These are phyloP conservation scores for Candida insectalens DNA, from an alignment of 805 yeast genomes.

Conservation along the genomic window DNA sequence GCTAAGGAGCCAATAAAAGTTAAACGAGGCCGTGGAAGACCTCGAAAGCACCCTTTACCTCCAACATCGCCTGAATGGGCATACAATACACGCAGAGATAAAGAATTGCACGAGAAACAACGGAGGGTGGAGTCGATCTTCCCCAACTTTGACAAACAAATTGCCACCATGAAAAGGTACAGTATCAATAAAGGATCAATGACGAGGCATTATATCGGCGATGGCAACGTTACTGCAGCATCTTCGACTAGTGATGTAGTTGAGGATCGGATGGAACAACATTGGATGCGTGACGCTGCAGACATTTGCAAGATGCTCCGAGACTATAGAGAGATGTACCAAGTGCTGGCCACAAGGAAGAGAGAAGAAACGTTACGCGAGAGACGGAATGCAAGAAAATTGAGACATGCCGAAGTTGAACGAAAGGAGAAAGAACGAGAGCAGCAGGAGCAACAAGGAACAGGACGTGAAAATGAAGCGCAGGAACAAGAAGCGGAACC, in stretches of 20 bases:
- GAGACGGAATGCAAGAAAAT: no score
- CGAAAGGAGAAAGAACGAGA: no score
- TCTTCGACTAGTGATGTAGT: no score
- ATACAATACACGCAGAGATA: no score
- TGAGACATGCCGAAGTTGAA: no score
- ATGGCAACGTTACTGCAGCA: background rate
- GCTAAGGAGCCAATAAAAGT: no score
- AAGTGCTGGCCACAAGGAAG: conserved; percentile 1
- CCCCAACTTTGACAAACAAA: background rate
- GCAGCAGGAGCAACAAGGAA: no score
- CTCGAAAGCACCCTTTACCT: no score
- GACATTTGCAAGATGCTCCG: conserved; percentile 4
- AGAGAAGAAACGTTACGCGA: conserved; percentile 2
- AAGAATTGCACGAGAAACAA: background rate
- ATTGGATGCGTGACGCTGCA: conserved; percentile 2
- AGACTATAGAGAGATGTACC: conserved; percentile 5
- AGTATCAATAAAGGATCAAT: background rate
- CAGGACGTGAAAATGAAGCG: no score
- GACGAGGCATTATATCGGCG: background rate
- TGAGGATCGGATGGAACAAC: background rate
- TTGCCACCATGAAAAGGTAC: conserved; percentile 1
- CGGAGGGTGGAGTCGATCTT: background rate
- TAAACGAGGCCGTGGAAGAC: no score
- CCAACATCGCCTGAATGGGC: no score
- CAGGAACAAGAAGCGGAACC: no score